Base-by-base conservation (phyloP, 1,139 yeast species). In the Arxiozyma telluris region DNA sequence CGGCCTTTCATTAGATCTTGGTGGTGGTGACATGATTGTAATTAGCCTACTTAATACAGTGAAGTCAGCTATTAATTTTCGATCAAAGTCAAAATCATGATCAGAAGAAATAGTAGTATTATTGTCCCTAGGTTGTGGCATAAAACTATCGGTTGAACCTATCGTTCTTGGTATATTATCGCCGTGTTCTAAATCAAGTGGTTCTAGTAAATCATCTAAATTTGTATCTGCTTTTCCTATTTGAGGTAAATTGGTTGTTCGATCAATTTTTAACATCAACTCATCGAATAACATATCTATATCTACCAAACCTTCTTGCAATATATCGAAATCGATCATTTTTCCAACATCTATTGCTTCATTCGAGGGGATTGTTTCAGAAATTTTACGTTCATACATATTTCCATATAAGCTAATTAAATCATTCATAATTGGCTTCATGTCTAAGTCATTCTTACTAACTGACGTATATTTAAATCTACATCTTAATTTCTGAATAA, bases 201-300 rank as follows among this genome's bases (percentile, higher is more conserved):
- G n/a, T 2, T 34, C 39, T 2, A 34, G 8, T 15, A 15, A 34
- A 6, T 34, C 8, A 34, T 34, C 39, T 8, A 3, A 34, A 15
- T 15, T 12, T 34, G n/a, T 12, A 15, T 34, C n/a, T 15, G 39
- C n/a, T 15, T 34, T 34, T 4, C n/a, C 4, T 22, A 21, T 17
- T 8, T 30, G 49, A 15, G 42, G 30, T 17, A 17, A 34, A 22
- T 23, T 27, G 4, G 15, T 15, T 21, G 51, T 9, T 17, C 22
- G 38, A 30, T 49, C 38, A 12, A 18, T 46, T 43, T 51, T 42
- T 22, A 60, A 55, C 22, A 65, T 55, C n/a, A 65, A 51, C 49
- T 60, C 57, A 54, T 65, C 66, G 52, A 65, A 65, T 8, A 64
- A 60, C 30, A 59, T 47, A 51, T 63, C 66, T 20, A 64, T 59